Conservation (phyloP, 345 rosid species). For the Hibiscus trionum region DNA sequence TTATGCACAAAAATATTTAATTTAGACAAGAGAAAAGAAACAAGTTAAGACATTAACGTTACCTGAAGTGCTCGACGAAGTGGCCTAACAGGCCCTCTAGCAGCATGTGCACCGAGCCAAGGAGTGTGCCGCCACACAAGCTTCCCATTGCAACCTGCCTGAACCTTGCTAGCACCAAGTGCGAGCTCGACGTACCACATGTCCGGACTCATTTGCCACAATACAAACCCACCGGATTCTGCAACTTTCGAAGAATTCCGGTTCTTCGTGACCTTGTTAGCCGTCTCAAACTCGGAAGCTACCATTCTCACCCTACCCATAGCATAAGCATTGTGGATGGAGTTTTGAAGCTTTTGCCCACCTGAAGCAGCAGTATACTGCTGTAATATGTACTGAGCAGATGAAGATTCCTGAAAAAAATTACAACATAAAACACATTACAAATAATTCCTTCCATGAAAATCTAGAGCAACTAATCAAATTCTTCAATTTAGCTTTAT, state of each 20-base stretch:
- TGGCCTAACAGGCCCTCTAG: slow-evolving; percentile 85
- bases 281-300: slow-evolving; percentile 74
- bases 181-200: slow-evolving; percentile 98
- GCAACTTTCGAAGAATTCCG: slow-evolving; percentile 54
- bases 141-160: slow-evolving; percentile 93
- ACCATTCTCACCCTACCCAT: slow-evolving; percentile 94
- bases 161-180: slow-evolving; percentile 79
- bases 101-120: slow-evolving; percentile 85
- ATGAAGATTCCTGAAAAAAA: slow-evolving; percentile 60
- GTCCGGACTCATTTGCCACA: slow-evolving; percentile 93
- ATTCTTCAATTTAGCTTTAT: neutral
- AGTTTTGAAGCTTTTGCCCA: slow-evolving; percentile 66
- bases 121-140: slow-evolving; percentile 97
- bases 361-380: slow-evolving; percentile 89
- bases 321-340: slow-evolving; percentile 74
- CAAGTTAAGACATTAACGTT: neutral
- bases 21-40: neutral
- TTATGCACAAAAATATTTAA: too few relatives aligned
- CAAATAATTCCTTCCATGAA: neutral
- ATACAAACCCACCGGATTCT: slow-evolving; percentile 82
- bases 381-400: slow-evolving; percentile 90
- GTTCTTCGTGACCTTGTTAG: slow-evolving; percentile 50
- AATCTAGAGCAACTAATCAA: neutral
- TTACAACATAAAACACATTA: neutral
- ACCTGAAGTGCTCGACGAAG: slow-evolving; percentile 97